Percentiles rank a stretch among this genome's conserved stretches.
phyloP scores from a whole-genome alignment of 164 flowering plant genomes.

The Platanus orientalis region DNA sequence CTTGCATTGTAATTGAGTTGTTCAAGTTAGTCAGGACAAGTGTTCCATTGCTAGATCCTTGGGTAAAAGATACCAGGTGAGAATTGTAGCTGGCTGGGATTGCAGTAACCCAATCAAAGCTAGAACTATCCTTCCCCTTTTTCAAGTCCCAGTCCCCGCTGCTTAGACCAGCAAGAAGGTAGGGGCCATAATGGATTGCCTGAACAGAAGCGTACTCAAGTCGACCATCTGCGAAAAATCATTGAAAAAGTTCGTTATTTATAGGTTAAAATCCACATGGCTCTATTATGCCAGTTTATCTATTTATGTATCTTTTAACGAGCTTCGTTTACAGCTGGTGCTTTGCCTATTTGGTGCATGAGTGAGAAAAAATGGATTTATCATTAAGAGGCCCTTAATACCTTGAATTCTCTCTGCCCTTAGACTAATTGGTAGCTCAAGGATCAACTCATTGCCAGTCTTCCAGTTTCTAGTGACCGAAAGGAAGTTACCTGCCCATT shows the following conservation, averaged over 20 bases:
- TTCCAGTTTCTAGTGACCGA: slow-evolving; percentile 55
- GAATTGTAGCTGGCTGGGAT: slow-evolving; percentile 52
- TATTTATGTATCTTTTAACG: too few relatives aligned
- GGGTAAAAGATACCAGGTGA: slow-evolving; percentile 51
- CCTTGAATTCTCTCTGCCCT: slow-evolving; percentile 80
- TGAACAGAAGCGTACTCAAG: slow-evolving; percentile 54
- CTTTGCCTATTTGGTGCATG: too few relatives aligned
- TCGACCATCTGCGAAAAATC: slow-evolving; percentile 74
- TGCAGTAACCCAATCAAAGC: slow-evolving; percentile 60
- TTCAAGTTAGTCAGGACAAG: slow-evolving; percentile 38
- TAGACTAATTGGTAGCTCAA: slow-evolving; percentile 53
- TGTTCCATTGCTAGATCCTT: slow-evolving; percentile 22
- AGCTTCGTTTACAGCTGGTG: not conserved
- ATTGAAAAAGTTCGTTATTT: slow-evolving; percentile 8
- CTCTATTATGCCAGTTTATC: not conserved
- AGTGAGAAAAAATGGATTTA: not conserved
- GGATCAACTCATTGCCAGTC: slow-evolving; percentile 42
- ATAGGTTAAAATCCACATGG: not conserved
- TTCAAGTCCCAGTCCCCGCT: slow-evolving; percentile 64
- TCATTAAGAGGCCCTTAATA: slow-evolving; percentile 12
- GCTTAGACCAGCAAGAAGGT: slow-evolving; percentile 72
- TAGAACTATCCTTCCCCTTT: slow-evolving; percentile 27
- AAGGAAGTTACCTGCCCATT: slow-evolving; percentile 59
- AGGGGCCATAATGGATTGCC: slow-evolving; percentile 86
- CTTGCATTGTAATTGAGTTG: slow-evolving; percentile 44